Conservation (phyloP, 176 grass and related monocot genomes). For the Avena eriantha region DNA sequence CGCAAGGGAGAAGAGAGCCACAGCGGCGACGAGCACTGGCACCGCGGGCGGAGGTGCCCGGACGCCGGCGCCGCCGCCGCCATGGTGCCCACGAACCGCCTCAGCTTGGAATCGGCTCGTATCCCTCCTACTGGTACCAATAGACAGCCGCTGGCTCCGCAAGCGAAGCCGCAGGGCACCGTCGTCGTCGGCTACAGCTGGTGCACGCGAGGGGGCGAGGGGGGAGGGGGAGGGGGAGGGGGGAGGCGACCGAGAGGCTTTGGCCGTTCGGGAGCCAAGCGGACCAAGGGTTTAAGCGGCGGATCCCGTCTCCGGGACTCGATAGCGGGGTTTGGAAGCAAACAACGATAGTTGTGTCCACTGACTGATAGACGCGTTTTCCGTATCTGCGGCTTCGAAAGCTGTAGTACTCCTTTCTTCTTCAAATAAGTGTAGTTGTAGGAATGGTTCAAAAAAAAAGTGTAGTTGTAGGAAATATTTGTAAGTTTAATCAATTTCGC, state of each 20-base stretch:
- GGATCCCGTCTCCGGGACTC: not conserved
- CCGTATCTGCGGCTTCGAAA: not conserved
- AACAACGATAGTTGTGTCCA: not conserved
- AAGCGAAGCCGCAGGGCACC: constrained; percentile 40
- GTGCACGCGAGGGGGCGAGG: not conserved
- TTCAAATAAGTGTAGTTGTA: too few species aligned
- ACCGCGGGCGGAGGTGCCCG: constrained; percentile 29
- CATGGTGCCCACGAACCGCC: constrained; percentile 52
- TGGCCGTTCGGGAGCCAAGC: not conserved
- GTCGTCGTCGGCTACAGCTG: constrained; percentile 22
- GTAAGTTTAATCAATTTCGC: too few species aligned
- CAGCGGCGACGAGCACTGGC: constrained; percentile 14
- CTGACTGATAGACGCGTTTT: not conserved
- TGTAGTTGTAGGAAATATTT: too few species aligned
- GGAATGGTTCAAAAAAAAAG: too few species aligned
- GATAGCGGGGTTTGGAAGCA: not conserved
- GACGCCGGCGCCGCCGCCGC: constrained; percentile 48
- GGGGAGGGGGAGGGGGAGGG: too few species aligned
- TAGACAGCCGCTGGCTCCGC: not conserved
- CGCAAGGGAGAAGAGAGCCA: constrained; percentile 40
- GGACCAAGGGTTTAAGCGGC: constrained; percentile 54
- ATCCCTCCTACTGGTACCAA: not conserved
- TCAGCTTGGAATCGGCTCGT: constrained; percentile 32
- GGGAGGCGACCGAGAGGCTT: not conserved
- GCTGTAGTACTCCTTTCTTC: too few species aligned